phyloP scores from a whole-genome alignment of 2,329 filamentous ascomycete genomes.

The Leptoxyphium fumago region DNA sequence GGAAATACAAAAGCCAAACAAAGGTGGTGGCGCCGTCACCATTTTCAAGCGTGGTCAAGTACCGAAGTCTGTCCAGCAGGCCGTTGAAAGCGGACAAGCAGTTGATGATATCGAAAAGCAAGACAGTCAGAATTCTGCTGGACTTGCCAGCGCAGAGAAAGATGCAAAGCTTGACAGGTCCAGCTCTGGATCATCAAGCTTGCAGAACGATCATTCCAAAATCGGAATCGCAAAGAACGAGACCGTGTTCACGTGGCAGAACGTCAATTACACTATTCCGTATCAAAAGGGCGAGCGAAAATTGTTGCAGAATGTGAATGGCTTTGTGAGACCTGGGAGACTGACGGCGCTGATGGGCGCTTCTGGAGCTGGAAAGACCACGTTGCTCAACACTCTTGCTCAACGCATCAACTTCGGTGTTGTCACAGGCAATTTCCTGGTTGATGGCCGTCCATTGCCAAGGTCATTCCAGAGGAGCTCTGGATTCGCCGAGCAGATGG shows the following conservation, averaged over 20 bases:
- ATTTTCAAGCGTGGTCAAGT: constrained; percentile 58
- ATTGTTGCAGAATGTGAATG: constrained; percentile 32
- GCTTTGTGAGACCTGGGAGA: constrained; percentile 35
- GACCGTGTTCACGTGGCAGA: constrained; percentile 40
- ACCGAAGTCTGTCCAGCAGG: constrained; percentile 51
- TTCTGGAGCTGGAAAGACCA: constrained; percentile 70
- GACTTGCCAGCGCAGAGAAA: constrained; percentile 21
- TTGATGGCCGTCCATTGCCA: constrained; percentile 23
- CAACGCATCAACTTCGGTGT: constrained; percentile 50
- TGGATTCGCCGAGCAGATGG: constrained; percentile 50
- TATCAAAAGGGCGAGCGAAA: constrained; percentile 30
- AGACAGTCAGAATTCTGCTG: constrained; percentile 29
- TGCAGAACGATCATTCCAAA: constrained; percentile 36
- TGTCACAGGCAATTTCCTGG: constrained; percentile 40
- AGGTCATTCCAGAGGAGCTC: constrained; percentile 48
- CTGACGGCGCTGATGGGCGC: constrained; percentile 38
- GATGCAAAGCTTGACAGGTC: constrained; percentile 8
- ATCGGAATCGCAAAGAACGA: constrained; percentile 36
- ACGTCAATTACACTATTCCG: constrained; percentile 35
- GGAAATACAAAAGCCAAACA: constrained; percentile 37
- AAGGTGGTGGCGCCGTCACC: constrained; percentile 44
- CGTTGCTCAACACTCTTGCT: constrained; percentile 62
- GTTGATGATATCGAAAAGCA: constrained; percentile 31
- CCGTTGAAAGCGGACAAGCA: constrained; percentile 44
- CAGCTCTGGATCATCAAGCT: constrained; percentile 21